phyloP scores from a whole-genome alignment of 208 protist species.

The Crithidia mellificae region DNA sequence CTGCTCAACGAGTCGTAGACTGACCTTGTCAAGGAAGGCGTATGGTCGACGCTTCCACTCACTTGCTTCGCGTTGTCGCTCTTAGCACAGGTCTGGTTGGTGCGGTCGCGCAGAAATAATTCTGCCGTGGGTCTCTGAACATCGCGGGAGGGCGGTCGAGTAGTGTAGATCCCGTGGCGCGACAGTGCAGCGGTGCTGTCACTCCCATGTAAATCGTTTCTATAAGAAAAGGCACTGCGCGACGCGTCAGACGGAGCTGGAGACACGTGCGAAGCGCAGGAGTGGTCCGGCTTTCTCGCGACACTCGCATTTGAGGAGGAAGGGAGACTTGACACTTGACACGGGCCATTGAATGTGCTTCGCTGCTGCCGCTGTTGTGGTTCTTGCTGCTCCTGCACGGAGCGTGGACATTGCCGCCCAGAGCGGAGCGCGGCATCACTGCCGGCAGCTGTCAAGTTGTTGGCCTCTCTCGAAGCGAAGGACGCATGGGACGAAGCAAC shows the following conservation, averaged over 20 bases:
- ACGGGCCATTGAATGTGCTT: no score
- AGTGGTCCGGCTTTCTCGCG: neutral
- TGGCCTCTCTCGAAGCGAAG: neutral
- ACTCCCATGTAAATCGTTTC: neutral
- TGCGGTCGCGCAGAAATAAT: no score
- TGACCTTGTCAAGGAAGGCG: no score
- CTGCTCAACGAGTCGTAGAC: no score
- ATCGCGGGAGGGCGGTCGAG: no score
- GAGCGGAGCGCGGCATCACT: conserved; percentile 20
- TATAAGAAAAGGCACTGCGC: neutral
- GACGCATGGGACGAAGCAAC: neutral
- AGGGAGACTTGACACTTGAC: neutral
- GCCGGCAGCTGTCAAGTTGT: conserved; percentile 1
- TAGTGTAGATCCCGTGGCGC: no score
- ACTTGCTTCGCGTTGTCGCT: no score
- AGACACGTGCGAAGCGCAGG: neutral
- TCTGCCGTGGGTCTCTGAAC: no score
- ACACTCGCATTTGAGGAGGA: neutral
- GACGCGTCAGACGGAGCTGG: neutral
- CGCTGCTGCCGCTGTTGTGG: neutral
- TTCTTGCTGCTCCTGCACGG: neutral
- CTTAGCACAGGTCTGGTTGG: no score
- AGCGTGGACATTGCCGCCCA: conserved; percentile 8
- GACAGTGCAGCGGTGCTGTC: neutral
- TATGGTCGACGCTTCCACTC: no score